phyloP scores from a whole-genome alignment of 2,329 filamentous ascomycete genomes.

The Chaetomium globosum region DNA sequence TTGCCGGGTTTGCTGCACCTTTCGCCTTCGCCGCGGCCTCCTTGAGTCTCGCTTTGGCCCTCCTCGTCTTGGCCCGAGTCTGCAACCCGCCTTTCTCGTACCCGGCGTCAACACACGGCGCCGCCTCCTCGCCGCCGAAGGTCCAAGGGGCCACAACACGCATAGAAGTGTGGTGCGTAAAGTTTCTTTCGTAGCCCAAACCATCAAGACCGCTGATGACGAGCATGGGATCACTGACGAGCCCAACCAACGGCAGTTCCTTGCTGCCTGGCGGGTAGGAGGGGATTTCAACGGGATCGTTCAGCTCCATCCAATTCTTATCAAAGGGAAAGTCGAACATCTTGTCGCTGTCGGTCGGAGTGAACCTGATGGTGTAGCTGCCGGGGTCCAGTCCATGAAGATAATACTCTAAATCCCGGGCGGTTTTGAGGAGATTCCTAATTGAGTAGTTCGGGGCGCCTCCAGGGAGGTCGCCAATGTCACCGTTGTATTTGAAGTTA shows the following conservation, averaged over 20 bases:
- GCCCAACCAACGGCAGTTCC: not conserved
- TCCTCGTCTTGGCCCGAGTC: no score
- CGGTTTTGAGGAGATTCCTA: not conserved
- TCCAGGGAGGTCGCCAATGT: not conserved
- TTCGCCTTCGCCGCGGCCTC: no score
- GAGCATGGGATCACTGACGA: slow-evolving; percentile 12
- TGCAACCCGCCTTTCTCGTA: no score
- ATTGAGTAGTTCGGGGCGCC: not conserved
- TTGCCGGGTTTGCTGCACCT: no score
- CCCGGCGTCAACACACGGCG: not conserved
- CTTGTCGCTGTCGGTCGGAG: not conserved
- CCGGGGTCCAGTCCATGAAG: not conserved
- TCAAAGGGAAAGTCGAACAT: slow-evolving; percentile 2
- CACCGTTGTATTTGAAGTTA: not conserved
- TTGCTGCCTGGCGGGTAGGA: not conserved
- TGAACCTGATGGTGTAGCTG: not conserved
- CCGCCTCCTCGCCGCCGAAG: not conserved
- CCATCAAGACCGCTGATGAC: not conserved
- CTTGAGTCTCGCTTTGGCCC: no score
- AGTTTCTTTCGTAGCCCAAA: not conserved
- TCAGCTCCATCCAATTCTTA: not conserved
- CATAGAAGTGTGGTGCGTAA: not conserved
- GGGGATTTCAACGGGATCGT: not conserved
- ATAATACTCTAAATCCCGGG: not conserved
- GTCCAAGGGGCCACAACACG: not conserved